phyloP scores from a whole-genome alignment of 352 stramenopile species.

The Pythium aquatile region DNA sequence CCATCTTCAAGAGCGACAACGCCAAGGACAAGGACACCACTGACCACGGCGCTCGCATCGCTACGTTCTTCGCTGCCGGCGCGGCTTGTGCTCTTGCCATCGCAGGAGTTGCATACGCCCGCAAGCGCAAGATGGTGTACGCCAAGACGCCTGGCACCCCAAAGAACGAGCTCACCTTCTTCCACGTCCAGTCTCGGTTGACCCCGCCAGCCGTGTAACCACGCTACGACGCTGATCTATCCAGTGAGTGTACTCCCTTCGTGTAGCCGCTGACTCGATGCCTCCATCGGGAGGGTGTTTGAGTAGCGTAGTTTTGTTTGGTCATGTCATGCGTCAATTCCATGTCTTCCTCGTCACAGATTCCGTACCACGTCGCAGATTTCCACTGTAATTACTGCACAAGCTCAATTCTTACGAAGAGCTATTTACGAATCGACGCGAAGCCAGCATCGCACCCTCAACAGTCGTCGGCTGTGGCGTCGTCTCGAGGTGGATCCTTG shows the following conservation, averaged over 20 bases:
- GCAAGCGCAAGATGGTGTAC: slow-evolving; percentile 23
- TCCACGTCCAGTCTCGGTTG: slow-evolving; percentile 35
- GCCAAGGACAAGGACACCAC: neutral
- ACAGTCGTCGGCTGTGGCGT: slow-evolving; percentile 13
- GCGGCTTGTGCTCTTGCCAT: slow-evolving; percentile 26
- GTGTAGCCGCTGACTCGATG: neutral
- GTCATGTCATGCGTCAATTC: neutral
- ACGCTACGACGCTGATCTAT: neutral
- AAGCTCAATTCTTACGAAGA: slow-evolving; percentile 15
- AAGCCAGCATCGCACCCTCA: slow-evolving; percentile 1
- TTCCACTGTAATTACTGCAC: neutral
- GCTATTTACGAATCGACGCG: slow-evolving; percentile 36
- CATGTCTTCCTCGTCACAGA: slow-evolving; percentile 8
- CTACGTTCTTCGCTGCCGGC: slow-evolving; percentile 19
- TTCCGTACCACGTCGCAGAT: slow-evolving; percentile 8
- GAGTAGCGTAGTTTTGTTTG: too few relatives aligned
- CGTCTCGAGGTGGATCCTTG: slow-evolving; percentile 9
- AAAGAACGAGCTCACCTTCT: slow-evolving; percentile 36
- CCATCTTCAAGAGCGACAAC: slow-evolving; percentile 21
- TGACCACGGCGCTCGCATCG: slow-evolving; percentile 14
- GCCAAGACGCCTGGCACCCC: slow-evolving; percentile 33
- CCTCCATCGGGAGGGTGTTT: neutral
- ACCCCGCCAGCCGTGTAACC: slow-evolving; percentile 32
- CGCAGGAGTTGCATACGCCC: slow-evolving; percentile 20
- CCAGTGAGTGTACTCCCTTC: slow-evolving; percentile 7